Conservation (phyloP, 805 yeast species). For the baker's yeast (Saccharomyces cerevisiae) region DNA sequence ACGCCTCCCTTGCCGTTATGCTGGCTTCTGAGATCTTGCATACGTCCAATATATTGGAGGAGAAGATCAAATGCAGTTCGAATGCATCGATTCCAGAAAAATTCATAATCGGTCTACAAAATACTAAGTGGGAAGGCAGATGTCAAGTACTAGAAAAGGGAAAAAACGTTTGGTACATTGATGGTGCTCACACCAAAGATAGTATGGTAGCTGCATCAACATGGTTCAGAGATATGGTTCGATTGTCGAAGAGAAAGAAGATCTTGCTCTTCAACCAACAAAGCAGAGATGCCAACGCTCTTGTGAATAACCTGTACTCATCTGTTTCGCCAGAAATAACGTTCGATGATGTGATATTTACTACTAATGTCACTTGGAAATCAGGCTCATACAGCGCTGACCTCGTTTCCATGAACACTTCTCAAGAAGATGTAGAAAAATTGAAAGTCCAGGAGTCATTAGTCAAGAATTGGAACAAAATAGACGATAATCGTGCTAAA, state of each 20-base stretch:
- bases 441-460: conserved; percentile 71
- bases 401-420: conserved; percentile 75
- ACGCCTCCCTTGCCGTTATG: conserved; percentile 81
- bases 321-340: conserved; percentile 34
- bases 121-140: conserved; percentile 89
- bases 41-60: conserved; percentile 37
- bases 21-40: conserved; percentile 55
- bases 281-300: conserved; percentile 69
- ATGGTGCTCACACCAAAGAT: conserved; percentile 94
- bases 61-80: conserved; percentile 9
- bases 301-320: conserved; percentile 47
- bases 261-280: conserved; percentile 89
- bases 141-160: conserved; percentile 60
- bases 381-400: conserved; percentile 74
- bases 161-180: conserved; percentile 66
- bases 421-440: conserved; percentile 69
- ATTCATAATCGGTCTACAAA: conserved; percentile 51
- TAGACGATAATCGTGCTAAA: conserved; percentile 35
- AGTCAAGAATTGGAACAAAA: conserved; percentile 57
- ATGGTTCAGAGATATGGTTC: conserved; percentile 52
- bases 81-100: conserved; percentile 36
- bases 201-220: conserved; percentile 71
- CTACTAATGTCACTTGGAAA: conserved; percentile 89
- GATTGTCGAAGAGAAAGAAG: conserved; percentile 17
- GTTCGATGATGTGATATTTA: conserved; percentile 74